Evolutionary conservation across 2,329 filamentous ascomycete genomes (phyloP).

Genomic region (Achaetomium macrosporum): DNA sequence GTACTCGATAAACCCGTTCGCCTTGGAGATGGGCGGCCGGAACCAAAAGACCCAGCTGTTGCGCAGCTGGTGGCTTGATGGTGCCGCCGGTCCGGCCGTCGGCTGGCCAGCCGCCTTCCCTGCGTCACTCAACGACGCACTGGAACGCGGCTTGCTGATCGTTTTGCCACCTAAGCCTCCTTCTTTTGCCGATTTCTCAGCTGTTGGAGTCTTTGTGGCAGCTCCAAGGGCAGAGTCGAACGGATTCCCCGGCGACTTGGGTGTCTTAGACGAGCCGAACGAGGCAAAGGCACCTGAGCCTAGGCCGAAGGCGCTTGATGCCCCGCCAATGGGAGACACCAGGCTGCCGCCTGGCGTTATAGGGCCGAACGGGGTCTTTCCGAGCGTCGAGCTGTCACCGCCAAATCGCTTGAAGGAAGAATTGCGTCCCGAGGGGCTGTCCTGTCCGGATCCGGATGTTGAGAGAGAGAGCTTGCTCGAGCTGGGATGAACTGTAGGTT

Average conservation of each 20-base stretch:
- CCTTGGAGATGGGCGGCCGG: conserved; percentile 91
- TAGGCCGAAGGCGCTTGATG: conserved; percentile 85
- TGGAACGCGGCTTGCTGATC: conserved; percentile 34
- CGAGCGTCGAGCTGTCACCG: conserved; percentile 66
- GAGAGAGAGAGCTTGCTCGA: conserved; percentile 87
- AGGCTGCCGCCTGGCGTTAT: conserved; percentile 64
- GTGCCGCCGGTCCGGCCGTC: conserved; percentile 34
- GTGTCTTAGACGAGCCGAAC: conserved; percentile 82
- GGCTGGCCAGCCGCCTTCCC: conserved; percentile 34
- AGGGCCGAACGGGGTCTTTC: conserved; percentile 74
- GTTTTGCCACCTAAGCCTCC: conserved; percentile 27
- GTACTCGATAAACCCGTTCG: conserved; percentile 80
- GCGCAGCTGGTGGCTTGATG: conserved; percentile 58
- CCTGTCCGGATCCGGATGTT: conserved; percentile 55
- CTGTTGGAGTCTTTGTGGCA: conserved; percentile 46
- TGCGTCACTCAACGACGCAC: conserved; percentile 44
- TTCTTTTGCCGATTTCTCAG: conserved; percentile 58
- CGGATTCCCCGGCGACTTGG: conserved; percentile 74
- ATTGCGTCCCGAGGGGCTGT: conserved; percentile 51
- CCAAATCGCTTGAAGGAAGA: conserved; percentile 69
- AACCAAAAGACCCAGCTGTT: conserved; percentile 97
- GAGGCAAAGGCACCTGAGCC: conserved; percentile 95
- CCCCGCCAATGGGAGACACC: conserved; percentile 68
- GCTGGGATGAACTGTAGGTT: conserved; percentile 39
- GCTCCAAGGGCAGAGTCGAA: conserved; percentile 67